Evolutionary conservation across 1,139 yeast species (phyloP).

Genomic region (Candida anutae): DNA sequence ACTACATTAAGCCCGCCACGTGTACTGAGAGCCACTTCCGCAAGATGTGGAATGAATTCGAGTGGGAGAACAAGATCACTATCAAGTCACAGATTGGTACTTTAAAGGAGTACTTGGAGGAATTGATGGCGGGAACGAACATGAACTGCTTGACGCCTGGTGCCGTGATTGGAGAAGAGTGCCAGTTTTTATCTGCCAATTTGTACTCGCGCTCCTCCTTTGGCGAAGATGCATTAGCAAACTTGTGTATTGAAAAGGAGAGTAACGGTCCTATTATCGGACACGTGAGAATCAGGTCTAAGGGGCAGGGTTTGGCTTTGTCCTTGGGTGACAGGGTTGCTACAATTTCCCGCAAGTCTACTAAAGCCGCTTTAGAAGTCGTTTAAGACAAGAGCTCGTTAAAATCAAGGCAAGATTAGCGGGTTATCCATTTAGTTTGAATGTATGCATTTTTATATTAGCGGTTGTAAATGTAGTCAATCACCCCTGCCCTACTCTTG

Average conservation of each 20-base stretch:
- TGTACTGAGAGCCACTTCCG: constrained; percentile 90
- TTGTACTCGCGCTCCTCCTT: constrained; percentile 88
- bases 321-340: constrained; percentile 94
- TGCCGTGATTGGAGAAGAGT: constrained; percentile 77
- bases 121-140: constrained; percentile 75
- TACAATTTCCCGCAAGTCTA: constrained; percentile 54
- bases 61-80: constrained; percentile 98
- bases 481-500: no score
- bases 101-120: constrained; percentile 72
- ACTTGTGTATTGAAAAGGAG: constrained; percentile 83
- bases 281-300: constrained; percentile 92
- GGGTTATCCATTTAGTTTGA: no score
- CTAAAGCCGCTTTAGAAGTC: constrained; percentile 13
- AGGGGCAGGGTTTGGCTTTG: constrained; percentile 95
- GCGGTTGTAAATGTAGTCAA: no score
- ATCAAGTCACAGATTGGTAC: constrained; percentile 66
- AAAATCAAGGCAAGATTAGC: no score
- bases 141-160: constrained; percentile 94
- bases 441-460: no score
- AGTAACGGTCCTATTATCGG: constrained; percentile 77
- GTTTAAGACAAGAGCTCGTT: no score
- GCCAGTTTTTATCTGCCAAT: constrained; percentile 92
- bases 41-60: constrained; percentile 98
- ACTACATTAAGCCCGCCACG: constrained; percentile 89
- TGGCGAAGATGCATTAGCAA: constrained; percentile 97